A percentile compares a stretch with the other conserved stretches of the same genome.
Conservation (phyloP, 1,284 basidiomycete genomes). For the Microbotryum saponariae region DNA sequence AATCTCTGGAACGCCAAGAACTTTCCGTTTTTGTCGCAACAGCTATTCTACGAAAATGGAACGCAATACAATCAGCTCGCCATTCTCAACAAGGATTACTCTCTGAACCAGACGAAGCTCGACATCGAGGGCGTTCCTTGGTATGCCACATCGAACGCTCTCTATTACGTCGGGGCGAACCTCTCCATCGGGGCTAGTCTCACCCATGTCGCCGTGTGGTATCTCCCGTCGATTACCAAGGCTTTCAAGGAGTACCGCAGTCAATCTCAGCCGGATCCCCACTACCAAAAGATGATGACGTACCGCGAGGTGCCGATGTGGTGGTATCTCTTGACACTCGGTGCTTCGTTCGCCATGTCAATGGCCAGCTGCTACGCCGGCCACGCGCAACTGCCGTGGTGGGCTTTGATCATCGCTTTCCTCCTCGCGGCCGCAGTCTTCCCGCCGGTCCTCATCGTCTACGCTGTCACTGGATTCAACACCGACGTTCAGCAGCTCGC, state of each 20-base stretch:
- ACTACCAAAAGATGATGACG: conserved; percentile 48
- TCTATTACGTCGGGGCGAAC: conserved; percentile 28
- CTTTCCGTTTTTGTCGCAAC: conserved; percentile 57
- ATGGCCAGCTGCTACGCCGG: conserved; percentile 46
- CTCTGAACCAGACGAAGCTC: conserved; percentile 58
- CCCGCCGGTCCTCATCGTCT: conserved; percentile 52
- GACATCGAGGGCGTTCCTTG: conserved; percentile 22
- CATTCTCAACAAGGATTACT: conserved; percentile 79
- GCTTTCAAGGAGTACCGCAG: conserved; percentile 40
- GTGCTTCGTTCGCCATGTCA: conserved; percentile 50
- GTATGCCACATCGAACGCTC: conserved; percentile 20
- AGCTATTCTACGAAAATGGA: conserved; percentile 53
- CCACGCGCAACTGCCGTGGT: conserved; percentile 52
- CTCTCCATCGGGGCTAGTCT: conserved; percentile 41
- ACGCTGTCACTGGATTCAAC: conserved; percentile 49
- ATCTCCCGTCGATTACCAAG: conserved; percentile 50
- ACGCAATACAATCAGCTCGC: conserved; percentile 56
- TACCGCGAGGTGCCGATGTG: conserved; percentile 56
- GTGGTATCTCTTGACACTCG: conserved; percentile 56
- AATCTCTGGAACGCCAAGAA: conserved; percentile 52
- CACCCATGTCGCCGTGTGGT: conserved; percentile 51
- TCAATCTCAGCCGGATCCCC: conserved; percentile 50
- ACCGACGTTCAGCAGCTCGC: conserved; percentile 46
- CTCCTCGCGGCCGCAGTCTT: conserved; percentile 51
- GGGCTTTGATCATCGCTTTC: conserved; percentile 47